Evolutionary conservation across 1,284 basidiomycete genomes (phyloP).

Genomic region (Rhodotorula sp.): DNA sequence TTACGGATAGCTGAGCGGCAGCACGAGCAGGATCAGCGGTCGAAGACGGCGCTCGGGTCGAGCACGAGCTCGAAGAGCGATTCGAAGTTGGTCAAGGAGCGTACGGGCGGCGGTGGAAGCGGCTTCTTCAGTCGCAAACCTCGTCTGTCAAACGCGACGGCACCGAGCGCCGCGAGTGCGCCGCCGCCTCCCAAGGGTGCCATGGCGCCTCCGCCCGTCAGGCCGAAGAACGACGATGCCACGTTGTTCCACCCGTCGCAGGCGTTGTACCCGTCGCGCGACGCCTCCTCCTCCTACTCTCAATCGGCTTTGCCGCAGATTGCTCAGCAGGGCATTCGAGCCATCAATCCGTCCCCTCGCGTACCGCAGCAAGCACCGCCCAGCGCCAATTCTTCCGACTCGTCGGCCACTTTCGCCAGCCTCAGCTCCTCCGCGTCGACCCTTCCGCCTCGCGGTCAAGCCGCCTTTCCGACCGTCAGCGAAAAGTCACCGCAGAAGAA

Average conservation of each 20-base stretch:
- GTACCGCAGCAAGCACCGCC: neutral
- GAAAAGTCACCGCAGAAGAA: constrained; percentile 2
- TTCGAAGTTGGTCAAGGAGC: neutral
- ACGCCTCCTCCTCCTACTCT: neutral
- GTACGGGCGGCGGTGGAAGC: neutral
- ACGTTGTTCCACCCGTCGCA: constrained; percentile 21
- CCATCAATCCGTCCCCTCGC: constrained; percentile 13
- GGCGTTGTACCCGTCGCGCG: neutral
- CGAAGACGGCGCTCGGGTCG: neutral
- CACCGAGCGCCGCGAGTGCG: neutral
- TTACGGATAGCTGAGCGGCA: neutral
- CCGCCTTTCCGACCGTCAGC: neutral
- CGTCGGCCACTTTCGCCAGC: constrained; percentile 5
- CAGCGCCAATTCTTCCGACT: constrained; percentile 8
- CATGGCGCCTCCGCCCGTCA: neutral
- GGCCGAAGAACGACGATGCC: constrained; percentile 12
- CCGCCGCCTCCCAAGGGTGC: constrained; percentile 2
- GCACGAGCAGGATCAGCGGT: neutral
- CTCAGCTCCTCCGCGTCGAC: constrained; percentile 7
- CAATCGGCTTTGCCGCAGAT: neutral
- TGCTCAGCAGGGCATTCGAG: constrained; percentile 5
- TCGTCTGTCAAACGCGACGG: neutral
- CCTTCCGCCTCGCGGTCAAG: neutral
- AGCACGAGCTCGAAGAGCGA: neutral
- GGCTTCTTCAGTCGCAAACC: constrained; percentile 1